phyloP scores from a whole-genome alignment of 257 asterid genomes.

The Ajuga chamaepitys region DNA sequence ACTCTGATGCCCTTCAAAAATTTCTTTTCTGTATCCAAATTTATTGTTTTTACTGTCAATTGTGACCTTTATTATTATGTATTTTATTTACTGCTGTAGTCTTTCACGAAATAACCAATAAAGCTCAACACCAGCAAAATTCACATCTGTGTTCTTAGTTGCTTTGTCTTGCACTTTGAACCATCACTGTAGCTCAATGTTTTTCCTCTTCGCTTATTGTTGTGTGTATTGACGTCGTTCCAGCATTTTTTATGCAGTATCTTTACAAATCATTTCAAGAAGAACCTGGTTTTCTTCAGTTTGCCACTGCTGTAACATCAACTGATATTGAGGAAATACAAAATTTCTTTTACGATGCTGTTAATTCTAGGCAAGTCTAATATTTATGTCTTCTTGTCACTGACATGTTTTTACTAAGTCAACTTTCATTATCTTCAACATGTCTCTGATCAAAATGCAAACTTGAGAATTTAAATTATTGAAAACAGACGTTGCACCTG shows the following conservation, averaged over 20 bases:
- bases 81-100: no score
- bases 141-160: no score
- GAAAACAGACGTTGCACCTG: no score
- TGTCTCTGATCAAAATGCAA: no score
- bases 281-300: conserved; percentile 69
- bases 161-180: not conserved
- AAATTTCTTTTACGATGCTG: conserved; percentile 81
- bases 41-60: no score
- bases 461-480: no score
- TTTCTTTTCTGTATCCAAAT: not conserved
- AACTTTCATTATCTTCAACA: no score
- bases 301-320: conserved; percentile 78
- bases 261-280: conserved; percentile 84
- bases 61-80: not conserved
- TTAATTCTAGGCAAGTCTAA: conserved; percentile 57
- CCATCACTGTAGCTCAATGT: not conserved
- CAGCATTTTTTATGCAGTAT: conserved; percentile 44
- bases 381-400: conserved; percentile 2
- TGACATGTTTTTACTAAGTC: not conserved
- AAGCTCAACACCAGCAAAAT: conserved; percentile 1
- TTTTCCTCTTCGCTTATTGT: conserved; percentile 5
- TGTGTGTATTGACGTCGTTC: conserved; percentile 12
- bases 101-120: no score
- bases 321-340: conserved; percentile 93
- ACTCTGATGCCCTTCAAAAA: not conserved